Evolutionary conservation across 1,284 basidiomycete species (phyloP).

Genomic region (Ganoderma sp.): DNA sequence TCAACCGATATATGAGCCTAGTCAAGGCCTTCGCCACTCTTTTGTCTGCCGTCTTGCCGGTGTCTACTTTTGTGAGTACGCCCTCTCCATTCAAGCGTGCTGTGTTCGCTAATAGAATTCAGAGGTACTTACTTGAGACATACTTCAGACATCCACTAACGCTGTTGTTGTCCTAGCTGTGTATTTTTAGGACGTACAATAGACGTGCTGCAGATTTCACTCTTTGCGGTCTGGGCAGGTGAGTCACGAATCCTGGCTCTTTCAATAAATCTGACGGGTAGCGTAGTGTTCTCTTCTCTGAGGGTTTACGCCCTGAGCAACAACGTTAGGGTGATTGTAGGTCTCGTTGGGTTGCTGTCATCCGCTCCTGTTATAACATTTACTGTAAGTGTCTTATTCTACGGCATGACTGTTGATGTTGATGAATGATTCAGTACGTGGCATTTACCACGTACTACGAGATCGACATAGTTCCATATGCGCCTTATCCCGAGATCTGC

Average conservation of each 20-base stretch:
- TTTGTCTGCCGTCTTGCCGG: neutral
- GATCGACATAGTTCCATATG: neutral
- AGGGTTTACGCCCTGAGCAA: conserved; percentile 13
- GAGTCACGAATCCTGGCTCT: neutral
- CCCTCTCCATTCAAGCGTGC: neutral
- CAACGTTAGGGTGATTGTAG: neutral
- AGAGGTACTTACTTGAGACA: conserved; percentile 10
- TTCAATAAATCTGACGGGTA: neutral
- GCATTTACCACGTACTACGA: neutral
- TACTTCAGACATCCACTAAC: neutral
- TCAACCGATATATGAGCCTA: conserved; percentile 20
- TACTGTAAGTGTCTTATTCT: neutral
- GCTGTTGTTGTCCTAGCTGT: conserved; percentile 3
- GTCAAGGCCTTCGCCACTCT: conserved; percentile 4
- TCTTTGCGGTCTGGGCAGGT: conserved; percentile 20
- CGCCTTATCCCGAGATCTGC: neutral
- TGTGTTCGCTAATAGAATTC: neutral
- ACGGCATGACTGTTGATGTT: neutral
- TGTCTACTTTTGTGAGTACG: conserved; percentile 3
- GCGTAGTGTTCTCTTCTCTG: conserved; percentile 14
- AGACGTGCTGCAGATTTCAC: conserved; percentile 2
- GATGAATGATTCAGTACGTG: neutral
- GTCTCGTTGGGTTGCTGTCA: neutral
- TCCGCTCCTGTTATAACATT: conserved; percentile 9
- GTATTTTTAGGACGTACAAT: conserved; percentile 5